Evolutionary conservation across 768 basidiomycete species (phyloP), one percentile per base, ranked within the genome.

Genomic region (Dendrothele bispora): DNA sequence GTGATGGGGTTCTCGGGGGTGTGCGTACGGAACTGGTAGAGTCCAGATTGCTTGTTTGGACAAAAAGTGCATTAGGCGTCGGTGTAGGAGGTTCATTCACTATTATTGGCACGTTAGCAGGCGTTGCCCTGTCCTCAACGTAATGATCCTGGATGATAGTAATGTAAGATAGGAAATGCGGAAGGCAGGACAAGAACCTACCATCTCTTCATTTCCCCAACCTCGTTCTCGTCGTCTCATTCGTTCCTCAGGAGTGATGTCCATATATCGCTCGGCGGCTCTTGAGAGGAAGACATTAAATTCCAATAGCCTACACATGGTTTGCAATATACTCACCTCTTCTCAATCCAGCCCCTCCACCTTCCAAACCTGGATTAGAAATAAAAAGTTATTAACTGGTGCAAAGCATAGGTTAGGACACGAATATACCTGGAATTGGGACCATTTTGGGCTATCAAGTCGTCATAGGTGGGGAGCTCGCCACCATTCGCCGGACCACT

Each of bases 261-360:
- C 86, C 18, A 69, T 66, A 62, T 90, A 90, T 29, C 91, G 78
- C 56, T 91, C 90, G n/a, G 89, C 88, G 14, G 91, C 91, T 65
- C 90, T 92, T n/a, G n/a, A 54, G 28, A 41, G 27, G 21, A 29
- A 35, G 15, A 27, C 12, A 24, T 39, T 32, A 53, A 24, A 27
- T 17, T 20, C 37, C 48, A 27, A 15, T 21, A 14, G 12, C 37
- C 28, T 34, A 51, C 20, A 21, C 29, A 18, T 14, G 2, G 4
- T 5, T 29, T n/a, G 7, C 24, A 27, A 3, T 32, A 14, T 26
- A 52, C 67, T 40, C 54, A 85, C 89, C 90, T 78, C 65, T 92
- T 93, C 70, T 93, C 90, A 47, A 93, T 87, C 90, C 90, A 93
- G 5, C 83, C 81, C 60, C 77, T 79, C 90, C 90, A 93, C 49